A percentile compares a stretch with the other conserved stretches of the same genome.
phyloP scores from a whole-genome alignment of 208 protist genomes.

The Trypanosoma scelopori region DNA sequence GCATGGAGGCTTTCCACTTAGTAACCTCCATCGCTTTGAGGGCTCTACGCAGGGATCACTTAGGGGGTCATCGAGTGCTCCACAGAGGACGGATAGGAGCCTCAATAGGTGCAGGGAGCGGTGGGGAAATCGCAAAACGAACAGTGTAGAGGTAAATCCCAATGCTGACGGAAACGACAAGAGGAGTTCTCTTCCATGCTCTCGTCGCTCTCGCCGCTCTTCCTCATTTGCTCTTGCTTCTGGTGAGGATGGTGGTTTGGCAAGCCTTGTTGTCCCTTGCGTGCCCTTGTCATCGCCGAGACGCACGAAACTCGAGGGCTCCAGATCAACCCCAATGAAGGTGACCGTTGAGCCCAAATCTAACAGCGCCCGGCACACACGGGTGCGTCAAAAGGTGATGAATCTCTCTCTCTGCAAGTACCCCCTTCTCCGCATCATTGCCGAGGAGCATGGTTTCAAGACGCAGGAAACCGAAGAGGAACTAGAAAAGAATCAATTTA shows the following conservation, averaged over 20 bases:
- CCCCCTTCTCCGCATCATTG: slow-evolving; percentile 71
- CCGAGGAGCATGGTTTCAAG: slow-evolving; percentile 68
- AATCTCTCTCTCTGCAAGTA: slow-evolving; percentile 86
- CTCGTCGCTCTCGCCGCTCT: too few relatives aligned
- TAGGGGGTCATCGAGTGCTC: not conserved
- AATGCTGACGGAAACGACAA: not conserved
- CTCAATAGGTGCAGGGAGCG: not conserved
- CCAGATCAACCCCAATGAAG: slow-evolving; percentile 17
- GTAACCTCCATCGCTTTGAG: not conserved
- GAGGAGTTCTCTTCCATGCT: too few relatives aligned
- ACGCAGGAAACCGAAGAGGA: slow-evolving; percentile 79
- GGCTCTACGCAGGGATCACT: not conserved
- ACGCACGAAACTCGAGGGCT: slow-evolving; percentile 21
- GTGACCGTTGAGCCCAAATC: slow-evolving; percentile 3
- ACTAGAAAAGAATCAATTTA: slow-evolving; percentile 88
- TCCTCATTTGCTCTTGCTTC: too few relatives aligned
- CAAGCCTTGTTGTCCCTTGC: not conserved
- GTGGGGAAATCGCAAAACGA: not conserved
- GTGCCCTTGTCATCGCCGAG: slow-evolving; percentile 10
- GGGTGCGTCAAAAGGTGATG: slow-evolving; percentile 53
- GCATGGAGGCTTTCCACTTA: too few relatives aligned
- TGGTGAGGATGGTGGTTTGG: not conserved
- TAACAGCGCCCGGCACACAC: slow-evolving; percentile 29
- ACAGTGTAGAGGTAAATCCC: not conserved
- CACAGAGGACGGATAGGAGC: not conserved